phyloP scores from a whole-genome alignment of 441 rosid species.

The Corymbia citriodora region DNA sequence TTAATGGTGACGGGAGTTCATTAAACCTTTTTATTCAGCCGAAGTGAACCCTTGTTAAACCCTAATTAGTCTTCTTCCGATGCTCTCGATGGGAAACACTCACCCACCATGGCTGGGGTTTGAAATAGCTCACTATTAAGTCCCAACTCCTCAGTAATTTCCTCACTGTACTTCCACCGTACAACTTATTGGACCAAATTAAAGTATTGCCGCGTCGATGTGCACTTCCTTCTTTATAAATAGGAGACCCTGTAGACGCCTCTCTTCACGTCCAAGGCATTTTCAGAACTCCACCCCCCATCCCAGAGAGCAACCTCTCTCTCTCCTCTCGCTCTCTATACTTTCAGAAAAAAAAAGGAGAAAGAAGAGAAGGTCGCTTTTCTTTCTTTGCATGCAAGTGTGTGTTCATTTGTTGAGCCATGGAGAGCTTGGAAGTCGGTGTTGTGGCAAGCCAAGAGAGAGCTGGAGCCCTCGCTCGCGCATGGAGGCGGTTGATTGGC shows the following conservation, averaged over 20 bases:
- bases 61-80: background rate
- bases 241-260: conserved; percentile 3
- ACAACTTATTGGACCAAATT: background rate
- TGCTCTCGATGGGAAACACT: background rate
- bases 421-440: conserved; percentile 12
- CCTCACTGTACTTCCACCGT: background rate
- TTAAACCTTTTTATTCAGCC: background rate
- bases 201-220: background rate
- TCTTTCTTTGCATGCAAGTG: background rate
- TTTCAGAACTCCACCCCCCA: background rate
- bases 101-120: background rate
- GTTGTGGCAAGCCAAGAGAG: conserved; percentile 6
- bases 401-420: background rate
- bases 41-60: background rate
- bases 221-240: conserved; percentile 10
- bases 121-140: background rate
- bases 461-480: background rate
- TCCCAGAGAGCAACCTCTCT: background rate
- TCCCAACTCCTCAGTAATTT: background rate
- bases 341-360: too few relatives aligned
- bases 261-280: background rate
- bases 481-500: background rate
- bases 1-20: background rate
- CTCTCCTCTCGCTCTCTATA: background rate
- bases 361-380: too few relatives aligned